Base-by-base conservation (phyloP, 1,284 basidiomycete genomes). In the Heliocybe sulcata region DNA sequence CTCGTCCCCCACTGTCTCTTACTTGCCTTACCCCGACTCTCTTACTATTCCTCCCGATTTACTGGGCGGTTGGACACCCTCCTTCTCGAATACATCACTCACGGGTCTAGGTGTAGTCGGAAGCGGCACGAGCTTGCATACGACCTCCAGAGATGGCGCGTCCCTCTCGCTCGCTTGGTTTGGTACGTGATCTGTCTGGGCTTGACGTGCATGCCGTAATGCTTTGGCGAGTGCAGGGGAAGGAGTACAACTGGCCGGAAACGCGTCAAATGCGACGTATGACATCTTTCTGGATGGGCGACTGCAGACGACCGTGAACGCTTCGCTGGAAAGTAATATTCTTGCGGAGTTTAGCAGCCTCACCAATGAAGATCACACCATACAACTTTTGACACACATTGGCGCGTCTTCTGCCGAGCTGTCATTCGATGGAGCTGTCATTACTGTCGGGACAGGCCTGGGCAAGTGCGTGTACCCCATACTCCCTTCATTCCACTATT, bases 11-110 rank as follows among this genome's bases (percentile, higher is more conserved):
- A 66, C 73, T 49, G 71, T 90, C 61, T 63, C 64, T 38, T 90
- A 87, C 70, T 73, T 69, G 55, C 87, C 87, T 20, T 77, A 81
- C 56, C 62, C 71, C 50, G 80, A 83, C 65, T 80, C 78, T 16
- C 68, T 78, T 55, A 69, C 75, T 31, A 66, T 71, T 14, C 22
- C 22, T 26, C 71, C 78, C 1, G 72, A 80, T 61, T 61, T 80
- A 52, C 62, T 67, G n/a, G 72, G 72, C 29, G 83, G 85, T 63
- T 90, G 87, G 87, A 82, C 82, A 64, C 77, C 83, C 19, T 78
- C 75, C 67, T 86, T 77, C 64, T 68, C 72, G 4, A 51, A 59
- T 31, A 59, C 61, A 19, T 58, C 61, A 11, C 38, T 35, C 22
- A 49, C 63, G 26, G 54, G 54, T 42, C 53, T 58, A 26, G 79